Base-by-base conservation (phyloP, 208 protist genomes). In the Acanthamoeba triangularis region DNA sequence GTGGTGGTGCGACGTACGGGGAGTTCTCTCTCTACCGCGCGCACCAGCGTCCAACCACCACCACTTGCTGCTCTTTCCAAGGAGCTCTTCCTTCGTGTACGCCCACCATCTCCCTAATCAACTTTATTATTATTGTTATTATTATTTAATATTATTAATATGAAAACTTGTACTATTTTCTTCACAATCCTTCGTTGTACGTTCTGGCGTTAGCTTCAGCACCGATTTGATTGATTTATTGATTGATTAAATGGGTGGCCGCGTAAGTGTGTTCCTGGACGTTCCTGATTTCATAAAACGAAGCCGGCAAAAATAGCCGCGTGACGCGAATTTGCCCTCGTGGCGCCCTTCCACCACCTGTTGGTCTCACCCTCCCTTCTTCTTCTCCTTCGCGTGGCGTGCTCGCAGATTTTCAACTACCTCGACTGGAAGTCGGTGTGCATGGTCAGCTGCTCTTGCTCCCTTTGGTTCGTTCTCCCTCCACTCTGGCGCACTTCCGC, bases 401-500 rank as follows among this genome's bases (percentile, higher is more conserved):
- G 41, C 23, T 16, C 28, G 37, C 52, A 84, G 74, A 84, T 84
- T 16, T 84, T 84, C 44, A 52, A 52, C 41, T 84, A 41, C 74
- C 74, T 84, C 11, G 74, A 84, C 41, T 84, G 74, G 74, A 84
- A 84, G 74, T 84, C 74, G 28, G 10, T 84, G 74, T 84, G 74
- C 74, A 84, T 84, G 74, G 74, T 84, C 74, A 84, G 37, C 74
- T 84, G 74, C 23, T 54, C 74, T 35, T 84, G 74, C 37, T 84
- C 74, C 1, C 44, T 84, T 25, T 84, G 74, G 74, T 84, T 1
- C 20, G 65, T 72, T 37, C 30, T 20, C 65, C 52, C 52, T 14
- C 52, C 44, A 7, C 44, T 47, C 44, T 47, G 44, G 44, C 44
- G 44, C 44, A 47, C 44, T 25, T 67, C 25, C 25, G 18, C 61